Conservation (phyloP, 768 basidiomycete species). For the Boletus rubroflammeus region DNA sequence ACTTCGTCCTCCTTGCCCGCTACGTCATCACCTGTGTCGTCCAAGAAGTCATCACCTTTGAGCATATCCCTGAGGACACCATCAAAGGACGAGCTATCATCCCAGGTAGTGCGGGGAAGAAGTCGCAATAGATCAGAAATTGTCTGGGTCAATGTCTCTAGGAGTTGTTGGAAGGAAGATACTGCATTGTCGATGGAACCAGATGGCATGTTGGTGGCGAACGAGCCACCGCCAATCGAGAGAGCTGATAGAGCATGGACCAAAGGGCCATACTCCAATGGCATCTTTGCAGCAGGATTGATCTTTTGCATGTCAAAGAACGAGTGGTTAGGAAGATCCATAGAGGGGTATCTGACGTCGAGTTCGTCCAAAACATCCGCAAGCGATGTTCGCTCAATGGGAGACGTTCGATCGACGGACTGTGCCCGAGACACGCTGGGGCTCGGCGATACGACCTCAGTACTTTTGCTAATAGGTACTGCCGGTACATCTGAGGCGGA, state of each 20-base stretch:
- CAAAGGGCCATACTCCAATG: slow-evolving; percentile 78
- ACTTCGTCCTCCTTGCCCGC: slow-evolving; percentile 78
- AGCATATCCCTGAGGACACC: slow-evolving; percentile 85
- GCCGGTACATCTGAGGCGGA: slow-evolving; percentile 47
- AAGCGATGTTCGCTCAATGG: slow-evolving; percentile 47
- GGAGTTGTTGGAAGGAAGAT: slow-evolving; percentile 82
- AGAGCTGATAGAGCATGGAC: slow-evolving; percentile 84
- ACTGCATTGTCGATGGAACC: slow-evolving; percentile 90
- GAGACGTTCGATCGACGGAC: slow-evolving; percentile 49
- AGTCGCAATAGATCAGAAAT: slow-evolving; percentile 83
- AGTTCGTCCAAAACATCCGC: slow-evolving; percentile 69
- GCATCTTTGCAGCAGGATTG: slow-evolving; percentile 74
- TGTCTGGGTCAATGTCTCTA: slow-evolving; percentile 86
- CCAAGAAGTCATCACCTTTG: slow-evolving; percentile 82
- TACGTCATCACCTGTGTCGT: slow-evolving; percentile 65
- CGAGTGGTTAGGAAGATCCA: slow-evolving; percentile 66
- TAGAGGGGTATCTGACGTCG: slow-evolving; percentile 52
- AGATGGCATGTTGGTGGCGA: slow-evolving; percentile 73
- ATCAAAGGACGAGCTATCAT: slow-evolving; percentile 86
- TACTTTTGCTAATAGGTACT: slow-evolving; percentile 31
- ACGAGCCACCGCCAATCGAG: slow-evolving; percentile 81
- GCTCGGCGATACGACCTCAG: slow-evolving; percentile 41
- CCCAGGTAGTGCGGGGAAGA: slow-evolving; percentile 86
- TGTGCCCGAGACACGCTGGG: slow-evolving; percentile 59
- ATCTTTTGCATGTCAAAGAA: slow-evolving; percentile 74